Evolutionary conservation across 2,329 filamentous ascomycete species (phyloP).

Genomic region (Gnomoniopsis smithogilvyi): DNA sequence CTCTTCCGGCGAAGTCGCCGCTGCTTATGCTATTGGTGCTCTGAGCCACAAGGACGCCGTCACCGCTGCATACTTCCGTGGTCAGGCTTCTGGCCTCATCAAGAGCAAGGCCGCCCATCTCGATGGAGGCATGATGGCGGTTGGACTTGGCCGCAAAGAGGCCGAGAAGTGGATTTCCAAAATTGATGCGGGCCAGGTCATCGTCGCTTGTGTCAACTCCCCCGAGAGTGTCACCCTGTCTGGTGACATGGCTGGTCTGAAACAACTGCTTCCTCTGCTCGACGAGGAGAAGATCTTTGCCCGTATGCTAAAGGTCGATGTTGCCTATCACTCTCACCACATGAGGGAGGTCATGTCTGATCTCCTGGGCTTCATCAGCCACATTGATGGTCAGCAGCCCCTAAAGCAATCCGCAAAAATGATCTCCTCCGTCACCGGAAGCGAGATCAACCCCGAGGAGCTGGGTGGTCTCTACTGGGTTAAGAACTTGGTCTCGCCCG

Average conservation of each 20-base stretch:
- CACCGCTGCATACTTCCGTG: constrained; percentile 14
- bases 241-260: constrained; percentile 26
- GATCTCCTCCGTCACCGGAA: constrained; percentile 12
- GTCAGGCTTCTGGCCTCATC: constrained; percentile 7
- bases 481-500: constrained; percentile 13
- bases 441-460: constrained; percentile 10
- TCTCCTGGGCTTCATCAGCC: constrained; percentile 27
- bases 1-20: constrained; percentile 17
- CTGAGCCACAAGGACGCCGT: constrained; percentile 14
- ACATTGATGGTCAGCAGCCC: constrained; percentile 21
- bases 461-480: constrained; percentile 22
- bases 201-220: constrained; percentile 17
- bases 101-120: constrained; percentile 7
- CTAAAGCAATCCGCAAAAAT: constrained; percentile 10
- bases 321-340: constrained; percentile 20
- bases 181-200: constrained; percentile 7
- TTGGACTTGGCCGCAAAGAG: constrained; percentile 6
- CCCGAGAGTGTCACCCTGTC: constrained; percentile 33
- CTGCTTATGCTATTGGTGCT: constrained; percentile 16
- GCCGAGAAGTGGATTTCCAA: constrained; percentile 10
- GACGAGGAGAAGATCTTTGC: constrained; percentile 26
- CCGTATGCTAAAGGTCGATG: constrained; percentile 18
- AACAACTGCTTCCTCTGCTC: constrained; percentile 21
- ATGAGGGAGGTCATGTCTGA: constrained; percentile 24
- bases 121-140: constrained; percentile 14